Evolutionary conservation across 2,329 filamentous ascomycete species (phyloP), one percentile per base, ranked within the genome.

Genomic region (Plenodomus tracheiphilus): DNA sequence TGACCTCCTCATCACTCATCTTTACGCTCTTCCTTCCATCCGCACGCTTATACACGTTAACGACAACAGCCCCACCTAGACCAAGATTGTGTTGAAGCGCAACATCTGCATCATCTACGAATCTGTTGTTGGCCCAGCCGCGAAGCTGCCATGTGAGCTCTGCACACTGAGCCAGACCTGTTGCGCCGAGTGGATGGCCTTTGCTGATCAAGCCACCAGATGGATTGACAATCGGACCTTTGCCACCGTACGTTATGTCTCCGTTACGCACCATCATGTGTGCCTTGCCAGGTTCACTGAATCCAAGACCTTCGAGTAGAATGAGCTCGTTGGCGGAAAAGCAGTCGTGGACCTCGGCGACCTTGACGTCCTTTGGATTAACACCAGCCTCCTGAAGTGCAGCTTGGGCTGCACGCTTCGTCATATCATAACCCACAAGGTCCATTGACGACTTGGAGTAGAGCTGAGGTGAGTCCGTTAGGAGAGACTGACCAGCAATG

Each of bases 281-380:
- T 0, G 93, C 93, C 73, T 90, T 93, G 6, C 93, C 93, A 3
- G 81, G 83, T 52, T 86, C 85, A 40, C 80, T 70, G 18, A 97
- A 81, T 1, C 90, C 91, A 2, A 97, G 79, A 0, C 89, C 89
- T 69, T 97, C 92, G 34, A 97, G 84, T 0, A 85, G 84, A 45
- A 94, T 82, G 85, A 97, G 87, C 79, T 97, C 90, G 70, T 97
- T 97, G 17, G 92, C 86, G 13, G 87, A 92, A 81, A 97, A 97
- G 77, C 93, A 97, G 76, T 97, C 93, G 74, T 97, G 93, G 51
- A 97, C 77, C 77, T 97, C 93, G 62, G 89, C 89, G 13, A 97
- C 88, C 66, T 88, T 86, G 52, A 93, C 81, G 62, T 96, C 88
- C 36, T 77, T 75, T 0, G 88, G 76, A 6, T 75, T 77, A 2